phyloP scores from a whole-genome alignment of 805 yeast genomes.

The Candida arabinofermentans region DNA sequence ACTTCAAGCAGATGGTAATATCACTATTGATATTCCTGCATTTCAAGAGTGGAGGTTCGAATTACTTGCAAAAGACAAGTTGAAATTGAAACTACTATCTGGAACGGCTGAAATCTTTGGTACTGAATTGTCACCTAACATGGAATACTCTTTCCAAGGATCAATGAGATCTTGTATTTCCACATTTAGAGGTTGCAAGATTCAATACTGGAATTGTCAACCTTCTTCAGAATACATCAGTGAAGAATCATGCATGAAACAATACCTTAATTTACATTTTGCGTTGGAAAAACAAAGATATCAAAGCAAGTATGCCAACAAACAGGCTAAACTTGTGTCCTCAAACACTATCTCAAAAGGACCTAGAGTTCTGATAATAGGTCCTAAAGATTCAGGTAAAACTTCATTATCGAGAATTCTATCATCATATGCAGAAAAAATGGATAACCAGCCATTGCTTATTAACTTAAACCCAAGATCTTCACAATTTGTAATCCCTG shows the following conservation, averaged over 20 bases:
- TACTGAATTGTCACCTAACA: slow-evolving; percentile 78
- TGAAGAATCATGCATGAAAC: slow-evolving; percentile 65
- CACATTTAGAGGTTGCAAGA: slow-evolving; percentile 61
- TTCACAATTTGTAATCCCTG: slow-evolving; percentile 58
- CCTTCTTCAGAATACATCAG: slow-evolving; percentile 57
- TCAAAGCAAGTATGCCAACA: slow-evolving; percentile 14
- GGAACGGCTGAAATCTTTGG: slow-evolving; percentile 93
- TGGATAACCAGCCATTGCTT: slow-evolving; percentile 61
- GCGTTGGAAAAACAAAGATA: slow-evolving; percentile 58
- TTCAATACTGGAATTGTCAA: slow-evolving; percentile 46
- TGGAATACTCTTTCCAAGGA: slow-evolving; percentile 55
- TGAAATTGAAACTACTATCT: slow-evolving; percentile 46
- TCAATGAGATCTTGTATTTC: slow-evolving; percentile 48
- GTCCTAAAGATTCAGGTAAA: slow-evolving; percentile 73
- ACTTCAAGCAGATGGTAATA: slow-evolving; percentile 1
- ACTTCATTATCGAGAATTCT: slow-evolving; percentile 68
- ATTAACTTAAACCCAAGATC: slow-evolving; percentile 76
- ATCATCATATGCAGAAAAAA: slow-evolving; percentile 70
- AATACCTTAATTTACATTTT: slow-evolving; percentile 67
- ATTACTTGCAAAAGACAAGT: slow-evolving; percentile 42
- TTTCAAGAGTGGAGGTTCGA: slow-evolving; percentile 76
- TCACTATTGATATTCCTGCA: slow-evolving; percentile 22
- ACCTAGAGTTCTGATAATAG: slow-evolving; percentile 69
- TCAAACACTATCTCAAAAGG: slow-evolving; percentile 5
- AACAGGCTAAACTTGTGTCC: slow-evolving; percentile 13